Evolutionary conservation across 2,329 filamentous ascomycete species (phyloP).

Genomic region (Pyricularia sp.): DNA sequence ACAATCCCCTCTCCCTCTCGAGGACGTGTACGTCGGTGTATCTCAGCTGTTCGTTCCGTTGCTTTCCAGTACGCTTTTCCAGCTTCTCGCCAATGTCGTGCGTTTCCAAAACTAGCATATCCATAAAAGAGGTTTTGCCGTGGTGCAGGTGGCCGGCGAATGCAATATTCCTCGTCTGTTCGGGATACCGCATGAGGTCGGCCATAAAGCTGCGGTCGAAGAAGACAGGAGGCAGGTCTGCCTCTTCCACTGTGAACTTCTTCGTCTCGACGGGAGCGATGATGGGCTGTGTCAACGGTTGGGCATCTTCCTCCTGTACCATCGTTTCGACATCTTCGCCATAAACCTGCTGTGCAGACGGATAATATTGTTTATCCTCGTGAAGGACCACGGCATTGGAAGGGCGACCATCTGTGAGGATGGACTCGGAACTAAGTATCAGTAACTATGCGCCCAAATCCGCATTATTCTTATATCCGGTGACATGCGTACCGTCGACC

Average conservation of each 20-base stretch:
- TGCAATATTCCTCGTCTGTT: conserved; percentile 88
- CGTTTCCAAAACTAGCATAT: conserved; percentile 94
- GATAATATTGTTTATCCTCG: conserved; percentile 99
- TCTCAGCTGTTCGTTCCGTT: conserved; percentile 78
- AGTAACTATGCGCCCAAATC: neutral
- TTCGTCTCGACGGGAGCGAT: conserved; percentile 88
- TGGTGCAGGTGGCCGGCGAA: conserved; percentile 91
- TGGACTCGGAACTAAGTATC: conserved; percentile 11
- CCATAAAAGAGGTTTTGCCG: conserved; percentile 96
- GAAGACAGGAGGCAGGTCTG: conserved; percentile 78
- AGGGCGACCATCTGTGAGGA: conserved; percentile 59
- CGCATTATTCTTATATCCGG: neutral
- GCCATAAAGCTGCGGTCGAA: conserved; percentile 90
- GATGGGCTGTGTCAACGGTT: conserved; percentile 85
- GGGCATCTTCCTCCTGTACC: conserved; percentile 94
- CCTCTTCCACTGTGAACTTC: conserved; percentile 91
- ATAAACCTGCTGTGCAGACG: conserved; percentile 93
- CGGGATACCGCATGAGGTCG: conserved; percentile 91
- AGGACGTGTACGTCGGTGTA: conserved; percentile 91
- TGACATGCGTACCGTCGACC: conserved; percentile 55
- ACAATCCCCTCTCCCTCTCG: conserved; percentile 82
- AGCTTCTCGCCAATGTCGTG: conserved; percentile 75
- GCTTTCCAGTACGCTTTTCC: conserved; percentile 72
- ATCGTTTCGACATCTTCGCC: conserved; percentile 89
- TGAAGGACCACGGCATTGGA: conserved; percentile 97